Percentiles rank a stretch among this genome's conserved stretches.
Evolutionary conservation across 2,329 filamentous ascomycete genomes (phyloP).

Genomic region (Neonectria coccinea): DNA sequence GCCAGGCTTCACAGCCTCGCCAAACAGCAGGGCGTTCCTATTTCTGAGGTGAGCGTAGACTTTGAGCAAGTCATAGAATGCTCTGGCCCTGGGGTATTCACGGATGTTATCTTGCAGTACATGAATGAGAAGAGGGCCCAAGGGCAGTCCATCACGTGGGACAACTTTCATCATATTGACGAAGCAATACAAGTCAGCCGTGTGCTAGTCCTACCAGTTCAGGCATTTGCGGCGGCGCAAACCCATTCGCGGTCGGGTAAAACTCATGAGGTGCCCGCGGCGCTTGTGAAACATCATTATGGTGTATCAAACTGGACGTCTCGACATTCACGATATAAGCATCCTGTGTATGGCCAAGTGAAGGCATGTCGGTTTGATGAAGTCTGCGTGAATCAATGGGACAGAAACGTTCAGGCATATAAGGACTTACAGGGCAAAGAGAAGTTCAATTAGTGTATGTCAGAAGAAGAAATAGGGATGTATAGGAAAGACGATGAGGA

Average conservation of each 20-base stretch:
- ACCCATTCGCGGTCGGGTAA: conserved; percentile 8
- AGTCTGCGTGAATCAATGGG: background rate
- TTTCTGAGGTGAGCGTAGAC: conserved; percentile 10
- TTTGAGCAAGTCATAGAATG: conserved; percentile 14
- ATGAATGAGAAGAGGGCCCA: conserved; percentile 13
- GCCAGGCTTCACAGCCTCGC: conserved; percentile 5
- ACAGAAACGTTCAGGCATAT: background rate
- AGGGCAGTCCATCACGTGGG: conserved; percentile 7
- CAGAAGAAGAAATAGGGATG: background rate
- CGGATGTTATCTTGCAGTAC: conserved; percentile 16
- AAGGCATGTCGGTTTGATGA: background rate
- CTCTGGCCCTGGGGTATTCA: conserved; percentile 13
- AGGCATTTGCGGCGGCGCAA: conserved; percentile 15
- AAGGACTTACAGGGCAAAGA: background rate
- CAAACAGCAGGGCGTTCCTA: conserved; percentile 3
- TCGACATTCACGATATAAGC: conserved; percentile 12
- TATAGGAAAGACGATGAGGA: background rate
- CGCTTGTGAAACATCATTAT: conserved; percentile 19
- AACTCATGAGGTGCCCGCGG: conserved; percentile 1
- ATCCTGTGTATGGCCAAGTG: conserved; percentile 18
- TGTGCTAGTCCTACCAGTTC: conserved; percentile 12
- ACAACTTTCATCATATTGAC: conserved; percentile 12
- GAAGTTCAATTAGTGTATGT: background rate
- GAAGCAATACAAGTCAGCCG: conserved; percentile 7
- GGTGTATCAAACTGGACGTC: conserved; percentile 12